Percentiles rank a stretch among this genome's conserved stretches.
Conservation (phyloP, 2,329 filamentous ascomycete genomes). For the Cytospora schulzeri region DNA sequence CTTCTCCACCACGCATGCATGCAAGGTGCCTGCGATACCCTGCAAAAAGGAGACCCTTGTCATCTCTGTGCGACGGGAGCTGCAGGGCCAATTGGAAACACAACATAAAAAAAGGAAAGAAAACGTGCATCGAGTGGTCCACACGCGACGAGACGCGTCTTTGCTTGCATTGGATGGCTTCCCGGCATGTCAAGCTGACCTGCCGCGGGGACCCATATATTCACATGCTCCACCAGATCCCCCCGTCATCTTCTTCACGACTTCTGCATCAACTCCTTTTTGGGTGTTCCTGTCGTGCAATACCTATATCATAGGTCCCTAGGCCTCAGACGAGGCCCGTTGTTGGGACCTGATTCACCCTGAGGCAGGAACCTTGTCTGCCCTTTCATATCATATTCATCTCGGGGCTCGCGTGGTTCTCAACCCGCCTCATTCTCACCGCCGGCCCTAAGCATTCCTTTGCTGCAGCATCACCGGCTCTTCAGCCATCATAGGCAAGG, state of each 20-base stretch:
- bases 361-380: conserved; percentile 10
- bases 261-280: conserved; percentile 16
- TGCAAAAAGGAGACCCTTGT: background rate
- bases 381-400: conserved; percentile 1
- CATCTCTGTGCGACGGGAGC: background rate
- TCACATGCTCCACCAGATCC: conserved; percentile 10
- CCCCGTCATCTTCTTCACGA: conserved; percentile 21
- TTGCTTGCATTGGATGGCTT: conserved; percentile 4
- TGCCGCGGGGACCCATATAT: conserved; percentile 17
- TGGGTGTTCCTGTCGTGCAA: conserved; percentile 3
- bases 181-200: conserved; percentile 15
- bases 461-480: background rate
- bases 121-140: conserved; percentile 16
- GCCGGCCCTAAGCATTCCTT: background rate
- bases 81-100: background rate
- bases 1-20: conserved; percentile 10
- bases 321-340: conserved; percentile 2
- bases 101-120: conserved; percentile 9
- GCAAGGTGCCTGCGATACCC: background rate
- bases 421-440: conserved; percentile 2
- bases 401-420: conserved; percentile 2
- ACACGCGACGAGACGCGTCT: conserved; percentile 22
- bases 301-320: background rate
- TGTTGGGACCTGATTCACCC: background rate
- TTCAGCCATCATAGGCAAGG: background rate